These are phyloP conservation scores for Penicillium roqueforti DNA, from an alignment of 495 filamentous ascomycete genomes.

Conservation along the genomic window DNA sequence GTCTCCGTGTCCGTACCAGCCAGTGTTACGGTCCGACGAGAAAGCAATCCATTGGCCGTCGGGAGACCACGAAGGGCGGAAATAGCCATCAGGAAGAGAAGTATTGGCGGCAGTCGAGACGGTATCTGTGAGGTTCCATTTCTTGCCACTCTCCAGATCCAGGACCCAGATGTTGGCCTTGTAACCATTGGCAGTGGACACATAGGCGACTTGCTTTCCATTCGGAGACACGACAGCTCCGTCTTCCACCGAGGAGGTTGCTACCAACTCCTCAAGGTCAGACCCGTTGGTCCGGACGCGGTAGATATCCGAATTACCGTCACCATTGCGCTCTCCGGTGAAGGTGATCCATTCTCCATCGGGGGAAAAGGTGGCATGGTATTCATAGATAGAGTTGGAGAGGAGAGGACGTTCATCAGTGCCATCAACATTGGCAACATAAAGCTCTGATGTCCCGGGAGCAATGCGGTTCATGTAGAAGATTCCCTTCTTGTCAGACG, in stretches of 20 bases:
- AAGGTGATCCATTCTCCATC: conserved; percentile 33
- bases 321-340: conserved; percentile 27
- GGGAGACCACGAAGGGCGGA: conserved; percentile 29
- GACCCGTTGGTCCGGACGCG: conserved; percentile 24
- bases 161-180: conserved; percentile 28
- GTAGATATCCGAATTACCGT: conserved; percentile 32
- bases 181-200: conserved; percentile 24
- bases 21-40: conserved; percentile 22
- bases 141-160: conserved; percentile 20
- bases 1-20: conserved; percentile 28
- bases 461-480: conserved; percentile 34
- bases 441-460: conserved; percentile 29
- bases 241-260: conserved; percentile 24
- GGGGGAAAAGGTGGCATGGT: conserved; percentile 32
- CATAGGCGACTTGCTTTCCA: conserved; percentile 23
- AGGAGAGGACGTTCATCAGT: conserved; percentile 29
- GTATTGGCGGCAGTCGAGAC: conserved; percentile 3
- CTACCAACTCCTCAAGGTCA: conserved; percentile 18
- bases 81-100: conserved; percentile 20
- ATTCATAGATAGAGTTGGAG: conserved; percentile 29
- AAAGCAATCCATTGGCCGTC: conserved; percentile 27
- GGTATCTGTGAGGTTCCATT: conserved; percentile 27
- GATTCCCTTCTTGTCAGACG: background rate
- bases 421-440: conserved; percentile 32
- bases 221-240: conserved; percentile 26